Base-by-base conservation (phyloP, 331 rosid species). In the Erythrophleum ivorense region DNA sequence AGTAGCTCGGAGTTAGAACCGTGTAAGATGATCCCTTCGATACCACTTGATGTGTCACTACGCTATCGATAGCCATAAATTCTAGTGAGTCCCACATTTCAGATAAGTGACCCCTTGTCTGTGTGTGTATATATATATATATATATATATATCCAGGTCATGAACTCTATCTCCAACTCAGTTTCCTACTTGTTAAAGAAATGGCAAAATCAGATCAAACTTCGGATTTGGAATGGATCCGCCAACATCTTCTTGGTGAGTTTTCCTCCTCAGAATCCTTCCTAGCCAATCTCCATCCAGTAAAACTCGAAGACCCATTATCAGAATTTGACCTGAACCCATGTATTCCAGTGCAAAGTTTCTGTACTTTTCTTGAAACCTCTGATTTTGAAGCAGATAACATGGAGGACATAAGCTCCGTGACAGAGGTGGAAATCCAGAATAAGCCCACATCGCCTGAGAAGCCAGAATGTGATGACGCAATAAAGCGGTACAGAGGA, bases 231-330 rank as follows among this genome's bases (percentile, higher is more conserved):
- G 88, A 89, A 21, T 49, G 84, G 19, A 85, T 91, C 38, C 84
- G 91, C 29, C 87, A 85, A 43, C 83, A 86, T 73, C 97, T 92
- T 68, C 84, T 91, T 7, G 89, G 84, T 6, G 94, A 88, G 54
- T 57, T 83, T 62, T 75, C 75, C 19, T 48, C 75, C 52, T 11
- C 86, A 9, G 91, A 91, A 11, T 15, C 81, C n/a, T 84, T 84
- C 58, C 9, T 66, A 8, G 11, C 86, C 67, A 75, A 55, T 62
- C 78, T 88, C 31, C 82, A 33, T 65, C 84, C 89, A 2, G 81
- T 88, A 7, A 92, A 92, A 57, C 68, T 78, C 4, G 97, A 92
- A 54, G 67, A 82, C 76, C 77, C 80, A 19, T 59, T 29, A 18
- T 69, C 92, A 58, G 92, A 89, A 24, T 45, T 86, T 50, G 90